phyloP scores from a whole-genome alignment of 192 early-diverging fungal genomes.

The Backusella luteola region DNA sequence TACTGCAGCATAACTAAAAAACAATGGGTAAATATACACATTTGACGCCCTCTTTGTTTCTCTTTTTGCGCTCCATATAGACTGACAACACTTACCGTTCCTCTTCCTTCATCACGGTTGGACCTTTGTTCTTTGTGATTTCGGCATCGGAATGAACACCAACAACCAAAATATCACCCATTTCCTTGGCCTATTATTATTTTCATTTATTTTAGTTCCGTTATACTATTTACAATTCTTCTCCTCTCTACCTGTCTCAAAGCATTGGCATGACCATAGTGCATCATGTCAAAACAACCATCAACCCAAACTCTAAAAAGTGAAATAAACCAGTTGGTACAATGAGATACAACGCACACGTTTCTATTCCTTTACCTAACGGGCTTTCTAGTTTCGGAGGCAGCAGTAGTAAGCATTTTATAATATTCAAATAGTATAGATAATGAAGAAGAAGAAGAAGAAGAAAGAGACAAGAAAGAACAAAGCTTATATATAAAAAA shows the following conservation, averaged over 20 bases:
- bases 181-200: slow-evolving; percentile 75
- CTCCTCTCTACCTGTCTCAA: slow-evolving; percentile 72
- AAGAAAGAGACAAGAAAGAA: neutral
- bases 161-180: slow-evolving; percentile 93
- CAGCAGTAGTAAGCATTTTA: neutral
- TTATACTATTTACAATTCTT: neutral
- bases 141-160: slow-evolving; percentile 96
- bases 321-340: neutral
- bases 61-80: neutral
- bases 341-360: neutral
- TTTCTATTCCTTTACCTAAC: slow-evolving; percentile 10
- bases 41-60: neutral
- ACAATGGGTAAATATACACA: neutral
- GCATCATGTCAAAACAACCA: slow-evolving; percentile 97
- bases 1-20: slow-evolving; percentile 81
- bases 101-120: slow-evolving; percentile 94
- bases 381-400: neutral
- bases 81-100: slow-evolving; percentile 62
- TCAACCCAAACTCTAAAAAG: slow-evolving; percentile 75
- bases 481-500: neutral
- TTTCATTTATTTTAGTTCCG: neutral
- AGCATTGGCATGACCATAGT: slow-evolving; percentile 95
- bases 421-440: neutral
- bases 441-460: neutral
- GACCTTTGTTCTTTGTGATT: slow-evolving; percentile 92